A percentile compares a stretch with the other conserved stretches of the same genome.
Evolutionary conservation across 139 green algal genomes (phyloP).

Genomic region (Tetradesmus obliquus): DNA sequence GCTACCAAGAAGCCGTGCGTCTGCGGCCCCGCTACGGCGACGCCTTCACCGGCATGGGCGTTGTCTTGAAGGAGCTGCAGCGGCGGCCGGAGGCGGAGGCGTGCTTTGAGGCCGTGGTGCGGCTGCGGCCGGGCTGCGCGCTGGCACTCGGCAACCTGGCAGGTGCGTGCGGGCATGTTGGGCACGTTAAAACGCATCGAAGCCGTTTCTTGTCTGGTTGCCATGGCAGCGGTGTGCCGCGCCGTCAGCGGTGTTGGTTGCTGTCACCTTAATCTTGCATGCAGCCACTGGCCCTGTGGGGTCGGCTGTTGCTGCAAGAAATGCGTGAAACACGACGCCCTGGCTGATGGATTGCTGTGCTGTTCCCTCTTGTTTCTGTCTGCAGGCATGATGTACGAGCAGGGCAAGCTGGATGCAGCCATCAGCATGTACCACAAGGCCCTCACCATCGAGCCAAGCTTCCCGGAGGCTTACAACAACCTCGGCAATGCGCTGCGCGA

Average conservation of each 20-base stretch:
- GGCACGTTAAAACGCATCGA: neutral
- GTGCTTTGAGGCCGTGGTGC: constrained; percentile 70
- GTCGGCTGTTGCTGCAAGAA: neutral
- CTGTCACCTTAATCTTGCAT: neutral
- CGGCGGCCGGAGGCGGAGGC: constrained; percentile 67
- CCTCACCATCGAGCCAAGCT: constrained; percentile 74
- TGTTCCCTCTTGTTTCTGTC: neutral
- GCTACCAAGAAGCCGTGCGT: constrained; percentile 62
- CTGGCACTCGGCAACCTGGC: constrained; percentile 82
- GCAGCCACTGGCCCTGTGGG: neutral
- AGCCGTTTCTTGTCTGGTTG: too few relatives aligned
- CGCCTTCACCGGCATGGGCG: constrained; percentile 79
- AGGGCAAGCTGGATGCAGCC: constrained; percentile 75
- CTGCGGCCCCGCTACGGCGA: constrained; percentile 73
- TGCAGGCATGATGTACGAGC: constrained; percentile 73
- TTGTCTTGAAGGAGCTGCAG: constrained; percentile 77
- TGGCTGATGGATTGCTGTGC: neutral
- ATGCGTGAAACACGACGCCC: neutral
- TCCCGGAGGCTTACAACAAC: constrained; percentile 90
- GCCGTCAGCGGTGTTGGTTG: neutral
- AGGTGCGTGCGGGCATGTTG: constrained; percentile 42
- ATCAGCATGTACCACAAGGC: constrained; percentile 78
- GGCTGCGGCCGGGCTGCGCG: constrained; percentile 72
- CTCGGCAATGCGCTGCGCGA: constrained; percentile 85
- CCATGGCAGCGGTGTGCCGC: too few relatives aligned